Base-by-base conservation (phyloP, 2,329 filamentous ascomycete genomes). In the Cadophora luteo-olivacea region DNA sequence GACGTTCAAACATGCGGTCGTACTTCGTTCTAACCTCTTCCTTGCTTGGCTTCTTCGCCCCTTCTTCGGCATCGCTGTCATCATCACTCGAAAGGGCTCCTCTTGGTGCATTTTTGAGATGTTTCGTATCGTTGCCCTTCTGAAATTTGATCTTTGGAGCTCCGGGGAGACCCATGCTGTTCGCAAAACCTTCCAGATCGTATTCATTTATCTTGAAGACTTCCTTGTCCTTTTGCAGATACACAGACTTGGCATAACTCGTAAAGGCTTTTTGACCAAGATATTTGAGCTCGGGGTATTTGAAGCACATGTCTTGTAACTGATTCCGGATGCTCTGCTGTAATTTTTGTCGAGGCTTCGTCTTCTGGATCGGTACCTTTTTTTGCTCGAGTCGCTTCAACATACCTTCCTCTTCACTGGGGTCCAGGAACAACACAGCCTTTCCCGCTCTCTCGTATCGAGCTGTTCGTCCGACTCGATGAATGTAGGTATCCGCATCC, bases 401-500 rank as follows among this genome's bases (percentile, higher is more conserved):
- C 92, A 99, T 97, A n/a, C 92, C 94, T 67, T 89, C 86, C 78
- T 97, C 95, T 80, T 99, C 97, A 73, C 89, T 96, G 0, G 96
- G 95, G 66, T 97, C 93, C 0, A 99, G 82, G 79, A 99, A 97
- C 0, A 99, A 80, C 0, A 98, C 93, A 0, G 96, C 95, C 49
- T 91, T 89, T 8, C 96, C 96, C 64, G 93, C 89, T 72, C 92
- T 91, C 76, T 97, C 91, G 79, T 97, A 98, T 25, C 95, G 88
- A n/a, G 96, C 96, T 22, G 96, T 98, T 36, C 96, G 89, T 1
- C 96, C 96, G 4, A 97, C 95, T 68, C 96, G 89, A 81, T 99
- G 96, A 74, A 99, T 98, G 77, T 99, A 99, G 0, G 96, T 99
- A 76, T 98, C 96, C 4, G 92, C 92, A 79, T 99, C 95, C 79